Percentiles rank a stretch among this genome's conserved stretches.
Conservation (phyloP, 192 early-diverging fungal species). For the Globomyces pollinis-pini region DNA sequence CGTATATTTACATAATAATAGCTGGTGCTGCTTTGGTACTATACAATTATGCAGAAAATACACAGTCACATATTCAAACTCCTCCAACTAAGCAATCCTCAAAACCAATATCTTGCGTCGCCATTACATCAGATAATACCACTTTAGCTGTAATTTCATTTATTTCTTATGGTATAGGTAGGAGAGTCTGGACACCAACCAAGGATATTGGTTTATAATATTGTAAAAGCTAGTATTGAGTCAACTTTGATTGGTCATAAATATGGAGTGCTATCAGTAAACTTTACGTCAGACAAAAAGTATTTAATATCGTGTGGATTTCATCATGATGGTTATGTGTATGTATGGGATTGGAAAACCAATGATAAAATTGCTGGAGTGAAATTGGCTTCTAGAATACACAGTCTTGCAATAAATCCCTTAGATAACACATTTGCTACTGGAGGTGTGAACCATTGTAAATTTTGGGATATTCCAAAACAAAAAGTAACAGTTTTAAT, state of each 20-base stretch:
- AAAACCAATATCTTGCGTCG: constrained; percentile 65
- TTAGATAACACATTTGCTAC: constrained; percentile 67
- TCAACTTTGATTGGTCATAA: constrained; percentile 67
- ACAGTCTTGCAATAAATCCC: constrained; percentile 38
- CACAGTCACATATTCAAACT: constrained; percentile 51
- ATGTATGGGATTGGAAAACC: constrained; percentile 77
- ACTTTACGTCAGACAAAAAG: constrained; percentile 64
- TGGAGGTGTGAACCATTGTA: constrained; percentile 66
- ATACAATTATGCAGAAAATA: constrained; percentile 51
- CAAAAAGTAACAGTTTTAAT: not conserved
- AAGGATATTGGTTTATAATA: constrained; percentile 65
- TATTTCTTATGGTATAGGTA: not conserved
- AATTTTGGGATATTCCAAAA: constrained; percentile 66
- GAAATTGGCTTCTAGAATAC: not conserved
- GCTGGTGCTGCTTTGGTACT: constrained; percentile 67
- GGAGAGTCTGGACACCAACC: constrained; percentile 70
- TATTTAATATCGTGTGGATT: constrained; percentile 68
- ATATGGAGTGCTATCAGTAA: constrained; percentile 61
- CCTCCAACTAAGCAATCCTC: constrained; percentile 22
- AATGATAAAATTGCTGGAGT: constrained; percentile 43
- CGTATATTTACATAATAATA: constrained; percentile 62
- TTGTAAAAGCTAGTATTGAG: constrained; percentile 40
- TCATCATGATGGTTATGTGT: constrained; percentile 73
- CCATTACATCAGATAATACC: constrained; percentile 61
- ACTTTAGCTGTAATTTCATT: constrained; percentile 67